Base-by-base conservation (phyloP, 176 grass and related monocot species). In the Echinochloa phyllopogon region DNA sequence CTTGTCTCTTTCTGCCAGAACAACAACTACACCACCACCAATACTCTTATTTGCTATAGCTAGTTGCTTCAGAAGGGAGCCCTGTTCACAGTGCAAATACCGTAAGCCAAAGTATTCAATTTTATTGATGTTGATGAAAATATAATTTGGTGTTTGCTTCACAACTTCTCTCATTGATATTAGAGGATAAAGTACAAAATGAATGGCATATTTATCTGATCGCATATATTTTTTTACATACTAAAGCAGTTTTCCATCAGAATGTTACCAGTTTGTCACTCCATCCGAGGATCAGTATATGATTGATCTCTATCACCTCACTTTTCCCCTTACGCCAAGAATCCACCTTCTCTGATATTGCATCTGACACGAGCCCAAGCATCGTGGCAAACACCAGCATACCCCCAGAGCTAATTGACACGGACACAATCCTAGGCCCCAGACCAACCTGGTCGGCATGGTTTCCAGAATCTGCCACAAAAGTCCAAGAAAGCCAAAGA, bases 11-110 rank as follows among this genome's bases (percentile, higher is more conserved):
- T 98, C 96, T 52, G 96, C 96, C 33, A 98, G 78, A 88, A 98
- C 95, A 49, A 98, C 96, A 87, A 98, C 87, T 27, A 98, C 96
- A 78, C 96, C 93, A 78, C 96, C 96, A 83, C 96, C 93, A 75
- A 98, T 87, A 91, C 96, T 98, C 86, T 95, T 98, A 81, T 98
- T 98, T 47, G 96, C 96, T 79, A 98, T 94, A 87, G 96, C 96
- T 82, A 98, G 79, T 75, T 98, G 96, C 89, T 98, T 98, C 72
- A 98, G 89, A 92, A 98, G 93, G 56, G 93, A 94, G 23, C 96
- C 96, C 96, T 98, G 77, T 41, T 79, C 76, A 89, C 11, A 45
- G 39, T 74, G 29, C 69, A 84, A 41, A 68, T 49, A 27, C 3
- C 10, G 27, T 88, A 79, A 69, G 51, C 2, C 2, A 20, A 63